These are phyloP conservation scores for Mucor indicus DNA, from an alignment of 371 early-diverging fungal species.

Conservation along the genomic window DNA sequence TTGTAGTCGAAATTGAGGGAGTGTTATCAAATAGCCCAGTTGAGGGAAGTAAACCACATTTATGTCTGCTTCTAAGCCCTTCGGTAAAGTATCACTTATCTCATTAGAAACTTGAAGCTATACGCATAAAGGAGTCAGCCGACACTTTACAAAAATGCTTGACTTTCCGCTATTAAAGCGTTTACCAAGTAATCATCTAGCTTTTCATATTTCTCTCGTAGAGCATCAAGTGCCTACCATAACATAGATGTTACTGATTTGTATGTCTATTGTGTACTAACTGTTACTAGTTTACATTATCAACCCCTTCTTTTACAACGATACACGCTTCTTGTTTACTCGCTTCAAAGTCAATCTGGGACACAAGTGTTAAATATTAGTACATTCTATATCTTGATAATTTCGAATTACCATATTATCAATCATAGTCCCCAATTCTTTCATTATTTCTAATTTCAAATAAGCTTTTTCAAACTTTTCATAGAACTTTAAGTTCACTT, in stretches of 20 bases:
- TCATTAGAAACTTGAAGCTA: slow-evolving; percentile 63
- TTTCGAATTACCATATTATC: slow-evolving; percentile 21
- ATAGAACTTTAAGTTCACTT: no score
- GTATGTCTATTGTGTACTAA: neutral
- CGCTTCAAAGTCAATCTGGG: slow-evolving; percentile 71
- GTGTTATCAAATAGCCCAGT: slow-evolving; percentile 73
- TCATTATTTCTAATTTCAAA: slow-evolving; percentile 24
- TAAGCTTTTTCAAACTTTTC: slow-evolving; percentile 23
- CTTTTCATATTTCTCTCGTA: slow-evolving; percentile 57
- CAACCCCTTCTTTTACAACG: slow-evolving; percentile 60
- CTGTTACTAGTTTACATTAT: slow-evolving; percentile 52
- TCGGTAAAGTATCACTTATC: slow-evolving; percentile 50
- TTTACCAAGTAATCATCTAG: slow-evolving; percentile 54
- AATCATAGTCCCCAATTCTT: slow-evolving; percentile 55
- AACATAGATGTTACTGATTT: neutral
- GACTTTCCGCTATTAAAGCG: no score
- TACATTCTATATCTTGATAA: neutral
- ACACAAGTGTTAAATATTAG: no score
- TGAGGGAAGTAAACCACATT: slow-evolving; percentile 85
- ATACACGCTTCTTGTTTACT: slow-evolving; percentile 54
- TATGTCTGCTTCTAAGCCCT: slow-evolving; percentile 42
- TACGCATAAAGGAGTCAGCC: no score
- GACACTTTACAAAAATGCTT: no score
- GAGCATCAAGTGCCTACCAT: slow-evolving; percentile 52
- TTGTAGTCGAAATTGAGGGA: slow-evolving; percentile 46